Evolutionary conservation across 345 rosid genomes (phyloP), one percentile per base, ranked within the genome.

Genomic region (Pugionium dolabratum): DNA sequence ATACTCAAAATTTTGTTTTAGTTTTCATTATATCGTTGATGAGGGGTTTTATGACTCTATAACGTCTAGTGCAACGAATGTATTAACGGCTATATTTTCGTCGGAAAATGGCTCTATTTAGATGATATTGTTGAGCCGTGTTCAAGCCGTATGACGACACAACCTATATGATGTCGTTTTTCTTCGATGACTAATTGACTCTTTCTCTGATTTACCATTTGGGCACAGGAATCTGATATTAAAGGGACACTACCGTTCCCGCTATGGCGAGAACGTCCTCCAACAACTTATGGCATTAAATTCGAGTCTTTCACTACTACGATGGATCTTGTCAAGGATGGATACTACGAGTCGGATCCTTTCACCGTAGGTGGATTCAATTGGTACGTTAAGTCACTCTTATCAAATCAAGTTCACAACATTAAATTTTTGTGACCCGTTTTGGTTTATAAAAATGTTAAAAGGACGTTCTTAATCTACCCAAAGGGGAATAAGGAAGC

Each of bases 391-490:
- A 18, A 32, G 4, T 25, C 53, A 33, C 9, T 45, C 32, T 32
- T 36, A 2, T 32, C 37, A 27, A 18, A 32, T 36, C 33, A 45
- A 5, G 3, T 34, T 46, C 37, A 33, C 66, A 45, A 46, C 26
- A n/a, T 32, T 3, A 28, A 28, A 34, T 34, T 34, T 10, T 41
- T 58, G 27, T 48, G 0, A 25, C 39, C 4, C 7, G 1, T 36
- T 36, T 36, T 27, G 43, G 9, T 9, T 26, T 26, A 42, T 4
- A 41, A 28, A 6, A 25, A 61, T 26, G 32, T 45, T 25, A 27
- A 40, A 67, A 67, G 71, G 71, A 67, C 63, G 64, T 36, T 67
- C 53, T 10, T 36, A 55, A 49, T 68, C 56, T 58, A 68, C 34
- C 72, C 72, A 29, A 48, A 6, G 5, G 64, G 56, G 39, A 34